A percentile compares a stretch with the other conserved stretches of the same genome.
phyloP scores from a whole-genome alignment of 75 land plant species.

The Cryptomeria japonica region DNA sequence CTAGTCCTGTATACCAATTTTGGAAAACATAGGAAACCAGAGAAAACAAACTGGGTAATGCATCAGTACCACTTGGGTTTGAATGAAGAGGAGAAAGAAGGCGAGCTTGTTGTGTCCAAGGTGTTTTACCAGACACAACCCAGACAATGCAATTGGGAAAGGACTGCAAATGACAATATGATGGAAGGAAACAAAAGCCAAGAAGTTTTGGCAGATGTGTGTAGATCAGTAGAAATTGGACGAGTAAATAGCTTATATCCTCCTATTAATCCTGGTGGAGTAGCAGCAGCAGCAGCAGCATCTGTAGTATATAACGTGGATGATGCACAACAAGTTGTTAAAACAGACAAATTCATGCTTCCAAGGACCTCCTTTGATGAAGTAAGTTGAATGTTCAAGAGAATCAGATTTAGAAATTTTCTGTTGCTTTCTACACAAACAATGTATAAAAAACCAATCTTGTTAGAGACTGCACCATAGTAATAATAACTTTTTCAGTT shows the following conservation, averaged over 20 bases:
- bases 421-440: neutral
- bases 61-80: slow-evolving; percentile 90
- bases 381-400: slow-evolving; percentile 10
- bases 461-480: neutral
- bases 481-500: neutral
- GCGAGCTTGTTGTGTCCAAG: slow-evolving; percentile 92
- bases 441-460: too few relatives aligned
- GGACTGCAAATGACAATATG: neutral
- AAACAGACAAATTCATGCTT: neutral
- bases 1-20: slow-evolving; percentile 84
- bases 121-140: slow-evolving; percentile 90
- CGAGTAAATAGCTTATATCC: neutral
- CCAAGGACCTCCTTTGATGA: slow-evolving; percentile 2
- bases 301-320: neutral
- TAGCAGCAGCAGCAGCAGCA: neutral
- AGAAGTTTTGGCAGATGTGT: neutral
- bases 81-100: slow-evolving; percentile 89
- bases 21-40: slow-evolving; percentile 75
- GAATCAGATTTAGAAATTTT: neutral
- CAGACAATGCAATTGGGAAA: slow-evolving; percentile 46
- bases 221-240: neutral
- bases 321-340: neutral
- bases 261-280: neutral
- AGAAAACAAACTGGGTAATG: slow-evolving; percentile 97
- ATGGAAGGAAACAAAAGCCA: neutral